A percentile compares a stretch with the other conserved stretches of the same genome.
phyloP scores from a whole-genome alignment of 495 filamentous ascomycete genomes.

The Neurospora terricola region DNA sequence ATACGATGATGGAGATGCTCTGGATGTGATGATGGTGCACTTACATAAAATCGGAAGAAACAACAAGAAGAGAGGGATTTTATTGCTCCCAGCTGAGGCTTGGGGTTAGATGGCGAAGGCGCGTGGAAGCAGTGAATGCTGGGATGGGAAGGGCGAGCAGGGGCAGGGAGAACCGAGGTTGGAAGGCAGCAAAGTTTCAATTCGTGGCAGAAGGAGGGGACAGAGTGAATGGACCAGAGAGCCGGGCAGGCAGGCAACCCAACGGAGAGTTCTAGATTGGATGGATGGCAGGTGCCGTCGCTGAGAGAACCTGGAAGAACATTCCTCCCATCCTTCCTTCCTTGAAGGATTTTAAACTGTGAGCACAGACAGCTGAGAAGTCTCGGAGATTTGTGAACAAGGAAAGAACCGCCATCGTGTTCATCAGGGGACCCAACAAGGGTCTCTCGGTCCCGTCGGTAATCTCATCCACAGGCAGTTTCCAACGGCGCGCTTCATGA shows the following conservation, averaged over 20 bases:
- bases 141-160: too few relatives aligned
- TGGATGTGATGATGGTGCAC: not conserved
- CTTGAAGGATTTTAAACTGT: not conserved
- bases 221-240: too few relatives aligned
- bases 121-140: not conserved
- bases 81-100: not conserved
- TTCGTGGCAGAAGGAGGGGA: too few relatives aligned
- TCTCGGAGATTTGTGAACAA: not conserved
- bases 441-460: not conserved
- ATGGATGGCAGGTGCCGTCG: too few relatives aligned
- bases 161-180: too few relatives aligned
- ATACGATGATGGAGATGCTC: not conserved
- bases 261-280: too few relatives aligned
- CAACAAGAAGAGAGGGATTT: not conserved
- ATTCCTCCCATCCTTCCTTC: not conserved
- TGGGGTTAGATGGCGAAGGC: not conserved
- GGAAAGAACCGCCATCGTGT: not conserved
- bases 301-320: too few relatives aligned
- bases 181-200: too few relatives aligned
- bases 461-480: not conserved
- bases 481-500: too few relatives aligned
- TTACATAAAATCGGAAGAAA: not conserved
- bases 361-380: not conserved
- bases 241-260: too few relatives aligned
- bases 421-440: not conserved